Evolutionary conservation across 805 yeast genomes (phyloP).

Genomic region (Barnettozyma sucrosica): DNA sequence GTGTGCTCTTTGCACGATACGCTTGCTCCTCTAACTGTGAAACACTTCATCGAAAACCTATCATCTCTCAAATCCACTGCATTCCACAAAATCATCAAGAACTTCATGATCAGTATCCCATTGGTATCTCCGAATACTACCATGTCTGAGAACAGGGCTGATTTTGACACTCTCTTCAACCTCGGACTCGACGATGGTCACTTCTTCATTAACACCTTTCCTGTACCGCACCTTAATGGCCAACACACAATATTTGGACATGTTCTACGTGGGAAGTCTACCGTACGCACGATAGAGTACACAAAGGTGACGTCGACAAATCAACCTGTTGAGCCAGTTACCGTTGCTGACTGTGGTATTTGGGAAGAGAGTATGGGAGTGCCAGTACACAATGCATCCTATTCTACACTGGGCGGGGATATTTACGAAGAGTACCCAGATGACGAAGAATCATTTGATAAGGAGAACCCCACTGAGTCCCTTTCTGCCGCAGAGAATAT

Average conservation of each 20-base stretch:
- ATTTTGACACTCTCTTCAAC: slow-evolving; percentile 40
- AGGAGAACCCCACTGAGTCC: slow-evolving; percentile 49
- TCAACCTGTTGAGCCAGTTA: slow-evolving; percentile 34
- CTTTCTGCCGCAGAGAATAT: slow-evolving; percentile 47
- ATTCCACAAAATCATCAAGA: slow-evolving; percentile 61
- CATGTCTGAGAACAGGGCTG: slow-evolving; percentile 51
- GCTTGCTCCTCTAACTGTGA: slow-evolving; percentile 27
- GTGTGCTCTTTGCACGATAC: neutral
- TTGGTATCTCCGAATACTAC: slow-evolving; percentile 53
- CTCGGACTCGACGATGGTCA: slow-evolving; percentile 63
- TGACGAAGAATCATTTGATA: slow-evolving; percentile 56
- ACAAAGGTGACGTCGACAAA: slow-evolving; percentile 41
- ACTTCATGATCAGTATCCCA: slow-evolving; percentile 44
- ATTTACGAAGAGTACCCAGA: slow-evolving; percentile 73
- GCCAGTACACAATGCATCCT: slow-evolving; percentile 61
- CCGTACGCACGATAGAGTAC: slow-evolving; percentile 59
- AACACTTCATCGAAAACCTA: neutral
- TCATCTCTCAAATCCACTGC: slow-evolving; percentile 26
- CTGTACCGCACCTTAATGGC: slow-evolving; percentile 69
- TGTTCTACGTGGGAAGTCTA: slow-evolving; percentile 62
- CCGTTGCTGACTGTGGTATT: slow-evolving; percentile 53
- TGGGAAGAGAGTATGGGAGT: slow-evolving; percentile 50
- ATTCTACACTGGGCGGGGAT: slow-evolving; percentile 60
- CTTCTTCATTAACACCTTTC: slow-evolving; percentile 64
- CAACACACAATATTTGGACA: slow-evolving; percentile 76